These are phyloP conservation scores for Anisodus acutangulus DNA, from an alignment of 257 asterid genomes.

Conservation along the genomic window DNA sequence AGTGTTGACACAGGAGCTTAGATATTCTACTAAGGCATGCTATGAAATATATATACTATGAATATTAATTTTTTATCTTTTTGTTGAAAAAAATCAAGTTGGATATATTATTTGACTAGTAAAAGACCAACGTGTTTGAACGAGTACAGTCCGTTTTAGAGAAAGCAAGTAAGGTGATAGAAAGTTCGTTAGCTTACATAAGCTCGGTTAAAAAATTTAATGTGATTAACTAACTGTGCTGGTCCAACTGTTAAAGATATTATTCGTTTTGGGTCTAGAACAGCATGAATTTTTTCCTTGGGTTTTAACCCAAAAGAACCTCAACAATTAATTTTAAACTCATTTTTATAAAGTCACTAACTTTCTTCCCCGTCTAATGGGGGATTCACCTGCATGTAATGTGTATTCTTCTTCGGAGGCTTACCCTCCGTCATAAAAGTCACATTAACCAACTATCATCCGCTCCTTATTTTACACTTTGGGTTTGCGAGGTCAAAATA, in stretches of 20 bases:
- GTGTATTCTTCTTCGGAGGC: no score
- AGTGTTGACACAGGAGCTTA: not conserved
- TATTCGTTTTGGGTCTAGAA: no score
- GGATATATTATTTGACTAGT: not conserved
- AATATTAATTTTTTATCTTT: no score
- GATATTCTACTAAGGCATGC: not conserved
- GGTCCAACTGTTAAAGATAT: no score
- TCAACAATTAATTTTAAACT: no score
- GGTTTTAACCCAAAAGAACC: no score
- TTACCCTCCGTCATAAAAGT: no score
- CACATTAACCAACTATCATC: not conserved
- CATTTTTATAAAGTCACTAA: no score
- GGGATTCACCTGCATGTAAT: no score
- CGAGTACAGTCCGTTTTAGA: not conserved
- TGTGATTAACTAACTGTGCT: not conserved
- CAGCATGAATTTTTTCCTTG: no score
- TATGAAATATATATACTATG: not conserved
- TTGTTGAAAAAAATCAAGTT: not conserved
- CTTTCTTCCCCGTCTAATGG: no score
- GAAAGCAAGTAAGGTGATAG: not conserved
- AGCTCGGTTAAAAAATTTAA: not conserved
- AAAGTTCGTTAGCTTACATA: not conserved
- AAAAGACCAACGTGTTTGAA: not conserved
- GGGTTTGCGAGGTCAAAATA: no score
- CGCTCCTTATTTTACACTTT: not conserved